These are phyloP conservation scores for Neospermospora avenae DNA, from an alignment of 2,329 filamentous ascomycete genomes.

Conservation along the genomic window DNA sequence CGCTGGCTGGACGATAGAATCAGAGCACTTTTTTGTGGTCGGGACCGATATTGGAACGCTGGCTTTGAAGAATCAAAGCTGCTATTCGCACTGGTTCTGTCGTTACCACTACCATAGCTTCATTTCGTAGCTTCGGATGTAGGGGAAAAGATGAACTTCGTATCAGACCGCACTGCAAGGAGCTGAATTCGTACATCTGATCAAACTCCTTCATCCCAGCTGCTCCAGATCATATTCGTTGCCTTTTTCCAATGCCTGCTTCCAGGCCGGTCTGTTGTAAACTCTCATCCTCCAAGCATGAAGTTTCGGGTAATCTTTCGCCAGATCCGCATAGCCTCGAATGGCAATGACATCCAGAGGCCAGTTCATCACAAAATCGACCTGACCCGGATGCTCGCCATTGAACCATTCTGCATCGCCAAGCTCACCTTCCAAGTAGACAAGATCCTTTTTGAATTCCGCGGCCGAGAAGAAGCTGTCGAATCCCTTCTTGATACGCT, in stretches of 20 bases:
- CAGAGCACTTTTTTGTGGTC: no score
- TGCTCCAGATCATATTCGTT: constrained; percentile 34
- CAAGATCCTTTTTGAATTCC: constrained; percentile 27
- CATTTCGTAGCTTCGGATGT: no score
- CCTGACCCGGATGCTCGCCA: constrained; percentile 33
- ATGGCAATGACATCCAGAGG: constrained; percentile 35
- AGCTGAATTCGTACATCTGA: neutral
- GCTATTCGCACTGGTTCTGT: no score
- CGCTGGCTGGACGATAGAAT: no score
- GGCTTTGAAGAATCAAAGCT: no score
- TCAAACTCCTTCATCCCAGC: neutral
- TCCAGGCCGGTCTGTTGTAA: constrained; percentile 32
- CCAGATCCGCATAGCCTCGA: constrained; percentile 33
- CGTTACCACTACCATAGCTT: no score
- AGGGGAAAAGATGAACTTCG: no score
- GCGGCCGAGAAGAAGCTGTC: constrained; percentile 19
- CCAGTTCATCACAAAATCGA: constrained; percentile 37
- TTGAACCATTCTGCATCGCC: constrained; percentile 32
- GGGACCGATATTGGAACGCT: no score
- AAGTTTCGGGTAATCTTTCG: constrained; percentile 35
- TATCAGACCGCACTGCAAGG: no score
- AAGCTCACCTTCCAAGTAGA: constrained; percentile 27
- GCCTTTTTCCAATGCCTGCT: constrained; percentile 34
- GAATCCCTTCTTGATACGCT: constrained; percentile 18
- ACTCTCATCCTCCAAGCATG: constrained; percentile 34